Base-by-base conservation (phyloP, 2,329 filamentous ascomycete species). In the Trichoderma koningiopsis region DNA sequence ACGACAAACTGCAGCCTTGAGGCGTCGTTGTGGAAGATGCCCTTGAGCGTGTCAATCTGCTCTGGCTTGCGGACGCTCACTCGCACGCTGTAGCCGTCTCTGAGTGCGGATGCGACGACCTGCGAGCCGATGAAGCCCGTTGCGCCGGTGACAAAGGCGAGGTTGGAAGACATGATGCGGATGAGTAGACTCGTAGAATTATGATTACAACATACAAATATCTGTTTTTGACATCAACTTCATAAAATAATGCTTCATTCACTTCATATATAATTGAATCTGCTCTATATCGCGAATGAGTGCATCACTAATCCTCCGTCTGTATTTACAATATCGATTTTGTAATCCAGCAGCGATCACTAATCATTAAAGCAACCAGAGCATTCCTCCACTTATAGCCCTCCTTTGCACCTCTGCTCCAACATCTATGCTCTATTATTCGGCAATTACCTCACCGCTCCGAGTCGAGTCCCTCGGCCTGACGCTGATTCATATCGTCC, bases 51-150 rank as follows among this genome's bases (percentile, higher is more conserved):
- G 24, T 71, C 31, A 5, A 68, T 68, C 53, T 73, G 72, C 33
- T 69, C 59, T 27, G 43, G 27, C 19, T 68, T 72, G 13, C 72
- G 69, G 29, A 73, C 69, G 58, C 68, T 72, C 5, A 73, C 59
- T 5, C 72, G 70, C 24, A 72, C 58, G 27, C 57, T 63, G 60
- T 72, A 70, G 2, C 72, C 71, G 11, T 70, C 55, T 11, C 55
- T 11, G 19, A 73, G 61, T 5, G 65, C 47, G 5, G 43, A n/a
- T 47, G 52, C 24, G 24, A 58, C 68, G 11, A 72, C 68, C 10
- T 70, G 70, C 27, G 71, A 63, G 60, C 72, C 72, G 16, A 73
- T 71, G 68, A 72, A 73, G 64, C 72, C 72, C n/a, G 72, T 73
- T 7, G 67, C 68, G 5, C 72, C 72, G 3, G 72, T 73, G 65